A percentile compares a stretch with the other conserved stretches of the same genome.
These are phyloP conservation scores for Cystobasidium tubakii DNA, from an alignment of 768 basidiomycete species.

Conservation along the genomic window DNA sequence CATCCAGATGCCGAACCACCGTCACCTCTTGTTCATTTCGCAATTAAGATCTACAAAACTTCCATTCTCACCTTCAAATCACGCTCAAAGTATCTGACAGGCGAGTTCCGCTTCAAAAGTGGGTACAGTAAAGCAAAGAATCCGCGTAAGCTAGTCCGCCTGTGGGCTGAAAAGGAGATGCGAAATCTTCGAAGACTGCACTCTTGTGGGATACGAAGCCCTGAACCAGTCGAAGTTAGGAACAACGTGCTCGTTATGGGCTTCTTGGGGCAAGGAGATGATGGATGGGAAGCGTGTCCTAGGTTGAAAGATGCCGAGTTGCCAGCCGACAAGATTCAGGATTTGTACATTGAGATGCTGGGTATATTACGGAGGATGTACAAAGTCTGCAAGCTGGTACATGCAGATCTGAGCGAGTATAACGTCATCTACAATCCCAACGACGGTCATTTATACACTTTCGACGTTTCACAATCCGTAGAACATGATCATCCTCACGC, in stretches of 20 bases:
- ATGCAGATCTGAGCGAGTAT: constrained; percentile 97
- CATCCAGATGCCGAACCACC: constrained; percentile 40
- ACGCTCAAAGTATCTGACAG: constrained; percentile 90
- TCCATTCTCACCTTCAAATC: constrained; percentile 97
- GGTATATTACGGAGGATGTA: constrained; percentile 76
- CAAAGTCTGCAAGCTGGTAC: constrained; percentile 84
- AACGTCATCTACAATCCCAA: constrained; percentile 69
- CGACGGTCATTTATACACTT: constrained; percentile 70
- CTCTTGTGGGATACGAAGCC: constrained; percentile 75
- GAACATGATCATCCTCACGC: constrained; percentile 96
- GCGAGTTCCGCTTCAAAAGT: constrained; percentile 87
- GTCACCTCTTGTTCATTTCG: constrained; percentile 57
- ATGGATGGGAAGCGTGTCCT: constrained; percentile 65
- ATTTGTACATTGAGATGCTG: constrained; percentile 72
- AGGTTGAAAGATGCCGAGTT: constrained; percentile 82
- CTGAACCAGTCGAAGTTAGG: constrained; percentile 83
- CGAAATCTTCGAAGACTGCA: constrained; percentile 81
- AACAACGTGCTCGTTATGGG: constrained; percentile 96
- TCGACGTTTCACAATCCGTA: constrained; percentile 97
- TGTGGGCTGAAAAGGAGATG: constrained; percentile 99
- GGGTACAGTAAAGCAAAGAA: constrained; percentile 67
- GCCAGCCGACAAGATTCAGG: constrained; percentile 54
- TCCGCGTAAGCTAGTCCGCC: constrained; percentile 93
- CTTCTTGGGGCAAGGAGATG: constrained; percentile 84
- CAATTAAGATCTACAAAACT: constrained; percentile 97